Percentiles rank a stretch among this genome's conserved stretches.
Evolutionary conservation across 2,329 filamentous ascomycete species (phyloP).

Genomic region (Epicoccum nigrum): DNA sequence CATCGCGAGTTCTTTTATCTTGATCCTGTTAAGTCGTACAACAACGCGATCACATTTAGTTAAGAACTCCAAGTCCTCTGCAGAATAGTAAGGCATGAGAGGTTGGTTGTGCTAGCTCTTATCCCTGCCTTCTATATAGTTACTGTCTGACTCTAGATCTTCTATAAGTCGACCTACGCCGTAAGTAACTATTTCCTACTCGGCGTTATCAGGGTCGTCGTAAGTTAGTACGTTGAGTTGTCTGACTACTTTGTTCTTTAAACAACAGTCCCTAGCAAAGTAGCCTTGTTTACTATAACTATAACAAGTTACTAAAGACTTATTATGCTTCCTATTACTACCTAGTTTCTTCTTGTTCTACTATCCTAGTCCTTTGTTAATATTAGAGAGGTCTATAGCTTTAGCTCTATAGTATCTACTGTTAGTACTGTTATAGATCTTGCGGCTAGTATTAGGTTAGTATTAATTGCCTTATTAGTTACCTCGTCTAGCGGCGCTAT

Average conservation of each 20-base stretch:
- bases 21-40: too few relatives aligned
- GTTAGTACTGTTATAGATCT: neutral
- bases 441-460: neutral
- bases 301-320: neutral
- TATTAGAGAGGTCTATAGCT: neutral
- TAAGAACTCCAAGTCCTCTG: too few relatives aligned
- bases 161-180: neutral
- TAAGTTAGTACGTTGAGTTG: neutral
- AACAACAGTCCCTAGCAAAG: too few relatives aligned
- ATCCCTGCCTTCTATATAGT: neutral
- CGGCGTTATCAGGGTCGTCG: neutral
- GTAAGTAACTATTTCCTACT: neutral
- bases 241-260: too few relatives aligned
- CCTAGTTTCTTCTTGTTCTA: neutral
- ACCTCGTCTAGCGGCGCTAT: too few relatives aligned
- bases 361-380: neutral
- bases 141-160: too few relatives aligned
- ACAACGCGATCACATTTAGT: too few relatives aligned
- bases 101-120: too few relatives aligned
- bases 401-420: neutral
- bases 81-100: too few relatives aligned
- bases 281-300: neutral
- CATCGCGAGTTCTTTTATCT: too few relatives aligned
- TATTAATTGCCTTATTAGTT: neutral
- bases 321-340: neutral